Evolutionary conservation across 495 filamentous ascomycete genomes (phyloP), one percentile per base, ranked within the genome.

Genomic region (Bombardia bombarda): DNA sequence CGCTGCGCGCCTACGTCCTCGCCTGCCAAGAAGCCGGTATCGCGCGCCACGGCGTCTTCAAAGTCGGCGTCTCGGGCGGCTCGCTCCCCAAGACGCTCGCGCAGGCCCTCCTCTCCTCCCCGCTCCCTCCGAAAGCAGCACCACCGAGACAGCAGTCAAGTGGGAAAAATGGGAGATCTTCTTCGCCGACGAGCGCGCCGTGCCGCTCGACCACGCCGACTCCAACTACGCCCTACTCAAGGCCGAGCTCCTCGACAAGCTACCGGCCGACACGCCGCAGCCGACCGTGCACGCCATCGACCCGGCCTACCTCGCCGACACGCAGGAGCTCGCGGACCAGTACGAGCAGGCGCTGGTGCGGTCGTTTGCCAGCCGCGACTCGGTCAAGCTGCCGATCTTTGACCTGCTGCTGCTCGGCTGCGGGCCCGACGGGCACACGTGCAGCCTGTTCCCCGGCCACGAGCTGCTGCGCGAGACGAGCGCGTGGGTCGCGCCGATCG

Each of bases 131-230:
- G 78, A 73, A 26, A 60, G 67, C 9, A 80, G 82, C 20, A 81
- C n/a, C n/a, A 87, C 46, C 70, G 66, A 8, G 20, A 19, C 7
- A 65, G 87, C 41, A 65, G 63, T 88, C 42, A 69, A 81, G 50
- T 96, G 90, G 72, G 69, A 72, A 57, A 88, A 85, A 57, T 98
- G 92, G 92, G 84, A 97, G 52, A 84, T 98, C 58, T 98, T 96
- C 76, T 97, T 95, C 66, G 90, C 90, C 49, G 92, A 98, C 54
- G 92, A 98, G 75, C 86, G 92, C 51, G 83, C 83, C 21, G 93
- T 98, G 22, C 87, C 93, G 8, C 82, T 96, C 52, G 79, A 90
- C 60, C 81, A 97, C 65, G 70, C 74, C 34, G 93, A 98, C 68
- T 95, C 88, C 69, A 98, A 97, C 69, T 95, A 96, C 66, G 77